A percentile compares a stretch with the other conserved stretches of the same genome.
Evolutionary conservation across 2,329 filamentous ascomycete genomes (phyloP).

Genomic region (Byssothecium circinans): DNA sequence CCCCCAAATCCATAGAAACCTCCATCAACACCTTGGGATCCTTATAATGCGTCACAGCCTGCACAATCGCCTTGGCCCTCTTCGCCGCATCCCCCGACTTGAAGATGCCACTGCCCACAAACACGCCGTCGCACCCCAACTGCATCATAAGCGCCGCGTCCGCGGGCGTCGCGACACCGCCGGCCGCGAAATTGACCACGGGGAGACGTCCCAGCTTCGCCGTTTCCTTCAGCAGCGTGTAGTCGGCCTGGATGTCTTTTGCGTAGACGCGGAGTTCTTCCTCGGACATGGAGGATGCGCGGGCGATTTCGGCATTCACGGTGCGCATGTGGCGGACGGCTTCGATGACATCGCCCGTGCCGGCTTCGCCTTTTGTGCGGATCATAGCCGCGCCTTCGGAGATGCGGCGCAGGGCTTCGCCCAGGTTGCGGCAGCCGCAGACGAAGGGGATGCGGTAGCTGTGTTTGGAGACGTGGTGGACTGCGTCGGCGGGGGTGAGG

Average conservation of each 20-base stretch:
- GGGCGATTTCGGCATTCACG: slow-evolving; percentile 78
- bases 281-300: slow-evolving; percentile 66
- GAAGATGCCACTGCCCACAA: slow-evolving; percentile 96
- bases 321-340: slow-evolving; percentile 95
- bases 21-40: slow-evolving; percentile 84
- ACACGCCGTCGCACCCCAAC: slow-evolving; percentile 95
- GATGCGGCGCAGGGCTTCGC: slow-evolving; percentile 88
- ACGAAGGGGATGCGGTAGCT: slow-evolving; percentile 86
- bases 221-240: slow-evolving; percentile 78
- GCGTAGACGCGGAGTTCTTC: slow-evolving; percentile 77
- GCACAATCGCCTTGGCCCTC: slow-evolving; percentile 91
- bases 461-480: slow-evolving; percentile 89
- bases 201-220: slow-evolving; percentile 85
- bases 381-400: slow-evolving; percentile 98
- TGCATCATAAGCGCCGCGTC: slow-evolving; percentile 99
- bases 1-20: slow-evolving; percentile 85
- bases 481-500: slow-evolving; percentile 87
- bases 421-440: slow-evolving; percentile 91
- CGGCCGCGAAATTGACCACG: slow-evolving; percentile 96
- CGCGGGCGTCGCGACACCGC: slow-evolving; percentile 98
- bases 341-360: slow-evolving; percentile 95
- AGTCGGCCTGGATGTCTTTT: slow-evolving; percentile 78
- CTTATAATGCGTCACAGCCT: slow-evolving; percentile 87
- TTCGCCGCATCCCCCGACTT: slow-evolving; percentile 90
- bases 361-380: slow-evolving; percentile 96